Evolutionary conservation across 768 basidiomycete species (phyloP), one percentile per base, ranked within the genome.

Genomic region (Rhizopogon roseolus): DNA sequence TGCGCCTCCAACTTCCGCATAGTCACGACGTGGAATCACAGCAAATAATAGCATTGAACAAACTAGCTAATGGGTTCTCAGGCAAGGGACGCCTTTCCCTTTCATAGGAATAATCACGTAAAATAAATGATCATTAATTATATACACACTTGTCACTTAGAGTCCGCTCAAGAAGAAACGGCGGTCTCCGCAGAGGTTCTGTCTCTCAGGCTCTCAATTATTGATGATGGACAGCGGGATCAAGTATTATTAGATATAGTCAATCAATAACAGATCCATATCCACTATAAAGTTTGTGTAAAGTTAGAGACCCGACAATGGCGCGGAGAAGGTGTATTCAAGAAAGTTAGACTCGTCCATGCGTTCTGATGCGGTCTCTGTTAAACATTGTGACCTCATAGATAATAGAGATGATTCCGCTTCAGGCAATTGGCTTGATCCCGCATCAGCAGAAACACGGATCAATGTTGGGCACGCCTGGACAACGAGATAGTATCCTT

Each of bases 161-260:
- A 43, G 54, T 50, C 38, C 53, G 41, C 44, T 43, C n/a, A 28
- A 49, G 19, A 43, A 28, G 36, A 52, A 29, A 32, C 45, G 38
- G 49, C 54, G 50, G 55, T 55, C 34, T 36, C 59, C 64, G 34
- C 38, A 41, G 42, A 36, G 25, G 44, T 55, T 52, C 50, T 58
- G 42, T 54, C 58, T 62, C 68, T 61, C 69, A 69, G 58, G 64
- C 61, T 59, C 55, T 60, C 55, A 53, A 54, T 55, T 55, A 49
- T 59, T 55, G 50, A 46, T 39, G 46, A 50, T 25, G 49, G 58
- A 50, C 49, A 41, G 36, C 54, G 38, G 43, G 53, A 54, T 43
- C 41, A 54, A 54, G 58, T 46, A 52, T 48, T 54, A 52, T 44
- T 40, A 41, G 45, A 41, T 42, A 43, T 46, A 22, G 22, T 51